A percentile compares a stretch with the other conserved stretches of the same genome.
phyloP scores from a whole-genome alignment of 257 asterid species.

The Parsonsia alboflavescens region DNA sequence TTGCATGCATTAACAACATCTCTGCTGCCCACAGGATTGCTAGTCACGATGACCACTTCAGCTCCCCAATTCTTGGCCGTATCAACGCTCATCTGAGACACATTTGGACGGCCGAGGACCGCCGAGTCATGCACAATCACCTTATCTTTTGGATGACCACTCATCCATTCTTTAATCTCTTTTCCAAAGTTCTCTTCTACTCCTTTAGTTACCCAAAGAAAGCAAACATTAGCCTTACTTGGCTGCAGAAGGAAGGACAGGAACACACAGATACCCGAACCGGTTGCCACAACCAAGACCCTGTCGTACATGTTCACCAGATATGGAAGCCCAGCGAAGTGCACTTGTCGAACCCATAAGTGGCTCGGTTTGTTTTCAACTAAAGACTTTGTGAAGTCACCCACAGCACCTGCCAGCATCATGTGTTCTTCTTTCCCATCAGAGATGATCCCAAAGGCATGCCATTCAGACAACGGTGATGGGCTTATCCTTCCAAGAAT shows the following conservation, averaged over 20 bases:
- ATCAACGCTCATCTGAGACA: conserved; percentile 48
- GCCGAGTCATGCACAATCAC: conserved; percentile 66
- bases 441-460: conserved; percentile 70
- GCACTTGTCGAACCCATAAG: conserved; percentile 64
- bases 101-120: conserved; percentile 57
- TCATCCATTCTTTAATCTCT: conserved; percentile 50
- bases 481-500: conserved; percentile 68
- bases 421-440: conserved; percentile 54
- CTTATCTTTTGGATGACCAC: conserved; percentile 41
- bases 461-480: conserved; percentile 77
- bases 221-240: conserved; percentile 44
- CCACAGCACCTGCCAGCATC: conserved; percentile 82
- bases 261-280: conserved; percentile 68
- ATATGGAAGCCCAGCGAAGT: conserved; percentile 66
- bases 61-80: conserved; percentile 49
- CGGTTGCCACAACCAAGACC: conserved; percentile 64
- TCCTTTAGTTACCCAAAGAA: conserved; percentile 67
- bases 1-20: conserved; percentile 60
- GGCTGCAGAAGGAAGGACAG: conserved; percentile 66
- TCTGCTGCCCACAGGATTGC: conserved; percentile 70
- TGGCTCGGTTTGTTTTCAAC: conserved; percentile 48
- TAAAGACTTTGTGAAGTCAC: conserved; percentile 59
- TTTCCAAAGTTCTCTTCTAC: conserved; percentile 58
- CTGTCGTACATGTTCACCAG: conserved; percentile 55
- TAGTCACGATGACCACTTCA: conserved; percentile 65